A percentile compares a stretch with the other conserved stretches of the same genome.
These are phyloP conservation scores for Solanum rostratum DNA, from an alignment of 257 asterid species.

Conservation along the genomic window DNA sequence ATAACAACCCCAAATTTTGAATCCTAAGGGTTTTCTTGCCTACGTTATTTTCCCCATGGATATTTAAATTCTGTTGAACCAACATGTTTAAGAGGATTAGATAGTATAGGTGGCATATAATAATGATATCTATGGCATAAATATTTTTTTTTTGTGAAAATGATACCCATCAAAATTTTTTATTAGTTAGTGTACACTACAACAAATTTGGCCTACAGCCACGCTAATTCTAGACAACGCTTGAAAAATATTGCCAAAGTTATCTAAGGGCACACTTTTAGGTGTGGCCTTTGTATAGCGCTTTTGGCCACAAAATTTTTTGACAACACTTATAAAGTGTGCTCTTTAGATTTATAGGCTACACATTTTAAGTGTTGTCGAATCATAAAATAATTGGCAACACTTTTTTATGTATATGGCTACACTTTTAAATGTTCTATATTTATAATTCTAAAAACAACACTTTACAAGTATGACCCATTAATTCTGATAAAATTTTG, in stretches of 20 bases:
- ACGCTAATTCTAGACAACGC: neutral
- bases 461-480: neutral
- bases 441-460: neutral
- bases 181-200: too few relatives aligned
- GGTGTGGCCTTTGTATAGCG: neutral
- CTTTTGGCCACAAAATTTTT: neutral
- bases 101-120: too few relatives aligned
- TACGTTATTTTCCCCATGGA: too few relatives aligned
- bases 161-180: too few relatives aligned
- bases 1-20: too few relatives aligned
- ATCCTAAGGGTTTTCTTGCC: too few relatives aligned
- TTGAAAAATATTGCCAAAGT: neutral
- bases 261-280: neutral
- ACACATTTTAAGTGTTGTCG: neutral
- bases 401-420: neutral
- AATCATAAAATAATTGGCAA: neutral
- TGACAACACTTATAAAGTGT: neutral
- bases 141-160: too few relatives aligned
- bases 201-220: too few relatives aligned
- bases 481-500: neutral
- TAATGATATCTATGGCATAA: too few relatives aligned
- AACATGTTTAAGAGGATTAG: too few relatives aligned
- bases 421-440: neutral
- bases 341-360: neutral
- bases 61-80: too few relatives aligned